Evolutionary conservation across 2,329 filamentous ascomycete genomes (phyloP), one percentile per base, ranked within the genome.

Genomic region (Pseudomassariella vexata): DNA sequence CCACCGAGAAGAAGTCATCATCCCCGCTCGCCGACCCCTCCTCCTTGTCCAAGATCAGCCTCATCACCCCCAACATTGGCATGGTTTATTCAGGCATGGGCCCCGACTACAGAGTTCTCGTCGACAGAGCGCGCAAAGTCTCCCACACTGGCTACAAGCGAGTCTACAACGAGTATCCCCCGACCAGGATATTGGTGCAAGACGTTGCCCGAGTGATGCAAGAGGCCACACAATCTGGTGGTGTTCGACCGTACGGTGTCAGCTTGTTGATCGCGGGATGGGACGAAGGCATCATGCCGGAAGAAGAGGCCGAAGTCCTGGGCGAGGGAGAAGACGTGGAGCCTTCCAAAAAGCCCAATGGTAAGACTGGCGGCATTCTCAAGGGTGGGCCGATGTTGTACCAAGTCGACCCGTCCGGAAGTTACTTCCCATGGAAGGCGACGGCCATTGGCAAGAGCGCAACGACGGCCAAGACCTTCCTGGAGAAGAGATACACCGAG

Each of bases 11-110:
- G 79, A 98, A 98, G 68, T 95, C 90, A 26, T 95, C 90, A 22
- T 95, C 92, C 30, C 89, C 92, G 32, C 85, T 98, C 54, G 90
- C 94, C 70, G 92, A 98, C 59, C 82, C 92, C 50, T 79, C 84
- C 52, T 96, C 92, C 24, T 81, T 95, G 46, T 92, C 89, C 53
- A 98, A 98, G 74, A 86, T 98, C 69, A 94, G 87, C 60, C 79
- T 94, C 60, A 89, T 98, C 68, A 98, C 92, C 28, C 92, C 92
- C 53, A 92, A 98, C 74, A 96, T 98, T 63, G 92, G 92, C 61
- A 95, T 96, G 86, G 92, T 98, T 53, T 98, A 98, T 70, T 89
- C 88, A 32, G 92, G 92, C 59, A 98, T 98, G 92, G 90, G 92
- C 19, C 92, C 92, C 38, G 92, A 98, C 65, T 98, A 96, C 70